Percentiles rank a stretch among this genome's conserved stretches.
Evolutionary conservation across 805 yeast species (phyloP).

Genomic region (Maudiozyma bulderi): DNA sequence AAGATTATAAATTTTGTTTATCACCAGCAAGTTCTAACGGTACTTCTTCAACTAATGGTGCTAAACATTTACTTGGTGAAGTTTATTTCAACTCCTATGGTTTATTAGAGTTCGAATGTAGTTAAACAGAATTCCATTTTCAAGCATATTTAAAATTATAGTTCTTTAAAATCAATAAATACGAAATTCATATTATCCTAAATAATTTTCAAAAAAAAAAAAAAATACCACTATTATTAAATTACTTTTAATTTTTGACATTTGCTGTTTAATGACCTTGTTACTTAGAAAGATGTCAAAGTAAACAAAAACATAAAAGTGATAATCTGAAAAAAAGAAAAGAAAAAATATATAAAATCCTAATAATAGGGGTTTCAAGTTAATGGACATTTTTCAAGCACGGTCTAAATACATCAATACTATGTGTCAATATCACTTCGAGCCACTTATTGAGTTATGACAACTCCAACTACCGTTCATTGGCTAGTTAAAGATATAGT

Average conservation of each 20-base stretch:
- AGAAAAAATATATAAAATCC: background rate
- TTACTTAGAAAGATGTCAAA: background rate
- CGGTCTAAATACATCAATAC: no score
- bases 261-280: background rate
- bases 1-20: background rate
- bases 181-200: no score
- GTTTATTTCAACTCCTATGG: background rate
- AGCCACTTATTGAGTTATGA: no score
- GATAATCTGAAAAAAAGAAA: background rate
- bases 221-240: no score
- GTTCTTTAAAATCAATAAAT: no score
- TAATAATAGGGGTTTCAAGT: background rate
- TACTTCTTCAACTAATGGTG: background rate
- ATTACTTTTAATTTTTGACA: no score
- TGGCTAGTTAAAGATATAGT: no score
- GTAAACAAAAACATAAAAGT: background rate
- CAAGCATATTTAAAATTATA: background rate
- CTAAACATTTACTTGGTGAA: background rate
- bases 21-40: background rate
- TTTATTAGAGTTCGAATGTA: background rate
- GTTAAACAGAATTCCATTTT: background rate
- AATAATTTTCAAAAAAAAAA: no score
- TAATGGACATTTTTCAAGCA: background rate
- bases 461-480: no score
- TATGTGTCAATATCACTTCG: no score